Evolutionary conservation across 352 stramenopile species (phyloP).

Genomic region (Pseudoperonospora humuli): DNA sequence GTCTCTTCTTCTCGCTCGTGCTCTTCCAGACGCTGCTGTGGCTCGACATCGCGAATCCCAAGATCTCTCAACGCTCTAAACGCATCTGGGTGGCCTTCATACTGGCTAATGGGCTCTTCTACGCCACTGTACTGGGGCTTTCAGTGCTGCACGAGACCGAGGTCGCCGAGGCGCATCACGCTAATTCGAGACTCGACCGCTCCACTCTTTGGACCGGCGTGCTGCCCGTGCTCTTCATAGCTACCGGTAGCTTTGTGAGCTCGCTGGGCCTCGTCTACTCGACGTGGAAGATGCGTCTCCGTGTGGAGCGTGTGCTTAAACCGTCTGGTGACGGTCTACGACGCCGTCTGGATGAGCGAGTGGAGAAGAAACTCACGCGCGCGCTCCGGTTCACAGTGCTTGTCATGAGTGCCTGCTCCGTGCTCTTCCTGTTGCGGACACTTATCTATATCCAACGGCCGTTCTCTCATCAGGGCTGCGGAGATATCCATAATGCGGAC

Average conservation of each 20-base stretch:
- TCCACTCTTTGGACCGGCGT: conserved; percentile 44
- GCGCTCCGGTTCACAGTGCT: conserved; percentile 63
- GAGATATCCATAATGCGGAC: conserved; percentile 48
- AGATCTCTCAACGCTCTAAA: conserved; percentile 57
- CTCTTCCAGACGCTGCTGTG: conserved; percentile 83
- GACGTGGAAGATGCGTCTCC: conserved; percentile 60
- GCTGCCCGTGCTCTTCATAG: conserved; percentile 61
- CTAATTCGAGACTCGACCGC: conserved; percentile 3
- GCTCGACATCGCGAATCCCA: conserved; percentile 83
- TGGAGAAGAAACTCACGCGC: conserved; percentile 64
- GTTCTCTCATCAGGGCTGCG: conserved; percentile 67
- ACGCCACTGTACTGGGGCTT: conserved; percentile 54
- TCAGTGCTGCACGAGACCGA: conserved; percentile 37
- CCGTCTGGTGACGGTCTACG: conserved; percentile 34
- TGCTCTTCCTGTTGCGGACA: conserved; percentile 60
- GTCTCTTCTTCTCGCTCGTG: conserved; percentile 81
- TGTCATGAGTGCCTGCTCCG: conserved; percentile 61
- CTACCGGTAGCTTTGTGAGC: conserved; percentile 53
- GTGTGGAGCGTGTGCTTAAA: conserved; percentile 60
- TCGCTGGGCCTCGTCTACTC: conserved; percentile 68
- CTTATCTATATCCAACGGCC: conserved; percentile 78
- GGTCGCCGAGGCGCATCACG: conserved; percentile 14
- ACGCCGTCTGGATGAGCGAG: conserved; percentile 44
- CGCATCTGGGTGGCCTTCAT: conserved; percentile 74
- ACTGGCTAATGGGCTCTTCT: conserved; percentile 65